A percentile compares a stretch with the other conserved stretches of the same genome.
These are phyloP conservation scores for Cyanophora paradoxa DNA, from an alignment of 78 protist genomes.

Conservation along the genomic window DNA sequence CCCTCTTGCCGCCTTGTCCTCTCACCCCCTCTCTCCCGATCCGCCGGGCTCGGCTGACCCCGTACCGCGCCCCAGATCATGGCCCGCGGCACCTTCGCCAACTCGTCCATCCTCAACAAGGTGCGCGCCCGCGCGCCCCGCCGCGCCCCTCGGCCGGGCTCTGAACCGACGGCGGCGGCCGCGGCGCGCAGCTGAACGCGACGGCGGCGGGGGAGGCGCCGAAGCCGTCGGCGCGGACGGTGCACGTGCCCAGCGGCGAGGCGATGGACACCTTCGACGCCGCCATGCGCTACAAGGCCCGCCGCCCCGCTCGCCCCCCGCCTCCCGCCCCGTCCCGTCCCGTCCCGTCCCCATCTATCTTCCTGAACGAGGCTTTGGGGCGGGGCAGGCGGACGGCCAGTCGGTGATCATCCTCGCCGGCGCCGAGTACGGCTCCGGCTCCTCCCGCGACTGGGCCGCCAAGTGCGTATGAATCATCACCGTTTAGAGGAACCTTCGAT, in stretches of 20 bases:
- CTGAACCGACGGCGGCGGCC: neutral
- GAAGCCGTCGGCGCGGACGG: slow-evolving; percentile 64
- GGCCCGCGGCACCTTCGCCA: slow-evolving; percentile 82
- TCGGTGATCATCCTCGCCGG: slow-evolving; percentile 71
- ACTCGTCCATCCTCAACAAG: slow-evolving; percentile 60
- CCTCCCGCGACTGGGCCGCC: slow-evolving; percentile 93
- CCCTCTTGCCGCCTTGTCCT: too few species aligned
- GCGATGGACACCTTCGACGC: slow-evolving; percentile 60
- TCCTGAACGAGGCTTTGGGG: too few species aligned
- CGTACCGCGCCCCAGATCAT: too few species aligned
- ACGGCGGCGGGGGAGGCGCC: too few species aligned
- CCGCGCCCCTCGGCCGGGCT: too few species aligned
- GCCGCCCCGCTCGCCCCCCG: too few species aligned
- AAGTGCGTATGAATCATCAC: slow-evolving; percentile 32
- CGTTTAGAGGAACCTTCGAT: too few species aligned
- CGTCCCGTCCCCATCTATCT: too few species aligned
- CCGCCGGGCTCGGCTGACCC: too few species aligned
- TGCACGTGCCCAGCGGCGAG: slow-evolving; percentile 69
- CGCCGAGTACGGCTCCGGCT: slow-evolving; percentile 66
- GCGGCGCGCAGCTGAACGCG: neutral
- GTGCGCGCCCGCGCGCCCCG: too few species aligned
- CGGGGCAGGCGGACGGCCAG: slow-evolving; percentile 25
- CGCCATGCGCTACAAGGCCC: slow-evolving; percentile 51
- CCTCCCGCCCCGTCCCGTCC: too few species aligned
- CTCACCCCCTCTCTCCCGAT: too few species aligned